phyloP scores from a whole-genome alignment of 1,284 basidiomycete genomes.

The Cutaneotrichosporon sp. region DNA sequence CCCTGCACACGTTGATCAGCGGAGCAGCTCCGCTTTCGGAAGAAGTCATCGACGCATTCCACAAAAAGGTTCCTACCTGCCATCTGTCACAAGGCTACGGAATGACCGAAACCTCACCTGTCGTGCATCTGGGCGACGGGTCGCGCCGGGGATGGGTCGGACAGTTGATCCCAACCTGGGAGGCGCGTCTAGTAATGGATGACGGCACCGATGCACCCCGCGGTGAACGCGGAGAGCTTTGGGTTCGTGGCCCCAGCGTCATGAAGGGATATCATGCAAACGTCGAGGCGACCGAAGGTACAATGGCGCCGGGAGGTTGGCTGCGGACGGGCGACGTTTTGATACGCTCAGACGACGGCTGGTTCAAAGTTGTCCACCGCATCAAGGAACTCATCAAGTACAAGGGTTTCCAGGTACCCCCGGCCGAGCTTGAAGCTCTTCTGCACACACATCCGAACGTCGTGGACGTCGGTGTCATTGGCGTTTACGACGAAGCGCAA shows the following conservation, averaged over 20 bases:
- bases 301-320: slow-evolving; percentile 63
- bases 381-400: slow-evolving; percentile 81
- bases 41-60: slow-evolving; percentile 23
- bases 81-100: slow-evolving; percentile 46
- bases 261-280: slow-evolving; percentile 73
- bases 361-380: slow-evolving; percentile 44
- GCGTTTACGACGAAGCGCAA: slow-evolving; percentile 57
- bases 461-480: slow-evolving; percentile 65
- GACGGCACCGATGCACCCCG: slow-evolving; percentile 46
- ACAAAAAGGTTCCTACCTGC: slow-evolving; percentile 20
- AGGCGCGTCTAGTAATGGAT: slow-evolving; percentile 62
- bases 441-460: slow-evolving; percentile 66
- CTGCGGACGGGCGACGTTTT: slow-evolving; percentile 79
- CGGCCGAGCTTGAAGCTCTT: slow-evolving; percentile 71
- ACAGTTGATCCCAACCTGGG: slow-evolving; percentile 66
- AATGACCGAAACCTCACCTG: slow-evolving; percentile 51
- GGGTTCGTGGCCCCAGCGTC: slow-evolving; percentile 68
- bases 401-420: slow-evolving; percentile 60
- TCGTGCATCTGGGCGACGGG: slow-evolving; percentile 28
- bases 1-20: slow-evolving; percentile 59
- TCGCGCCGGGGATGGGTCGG: slow-evolving; percentile 60
- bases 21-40: slow-evolving; percentile 70
- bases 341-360: slow-evolving; percentile 58
- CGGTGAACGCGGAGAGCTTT: slow-evolving; percentile 69
- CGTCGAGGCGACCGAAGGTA: slow-evolving; percentile 57